Conservation (phyloP, 805 yeast genomes). For the Lachancea dasiensis region DNA sequence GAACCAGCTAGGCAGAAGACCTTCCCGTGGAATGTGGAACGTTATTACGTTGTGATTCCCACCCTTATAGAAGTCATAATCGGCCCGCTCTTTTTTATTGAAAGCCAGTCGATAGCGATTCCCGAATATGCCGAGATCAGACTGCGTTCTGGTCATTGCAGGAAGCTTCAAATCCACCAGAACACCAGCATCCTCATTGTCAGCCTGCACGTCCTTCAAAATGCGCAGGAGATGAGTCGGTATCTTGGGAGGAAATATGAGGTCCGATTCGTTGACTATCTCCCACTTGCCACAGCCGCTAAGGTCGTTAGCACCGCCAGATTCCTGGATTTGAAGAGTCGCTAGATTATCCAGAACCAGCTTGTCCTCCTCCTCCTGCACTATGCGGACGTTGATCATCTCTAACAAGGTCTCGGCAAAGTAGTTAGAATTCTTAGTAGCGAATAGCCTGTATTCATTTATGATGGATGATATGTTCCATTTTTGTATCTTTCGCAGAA, state of each 20-base stretch:
- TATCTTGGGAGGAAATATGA: conserved; percentile 23
- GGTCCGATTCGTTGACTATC: conserved; percentile 26
- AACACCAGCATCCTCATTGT: conserved; percentile 8
- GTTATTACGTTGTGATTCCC: conserved; percentile 32
- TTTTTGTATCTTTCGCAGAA: conserved; percentile 74
- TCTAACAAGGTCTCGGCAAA: conserved; percentile 80
- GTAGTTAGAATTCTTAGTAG: conserved; percentile 69
- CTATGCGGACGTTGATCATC: conserved; percentile 43
- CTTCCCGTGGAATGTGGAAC: conserved; percentile 54
- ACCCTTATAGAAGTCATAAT: conserved; percentile 37
- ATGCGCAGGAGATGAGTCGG: conserved; percentile 25
- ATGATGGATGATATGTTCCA: conserved; percentile 85
- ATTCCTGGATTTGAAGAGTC: not conserved
- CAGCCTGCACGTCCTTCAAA: conserved; percentile 22
- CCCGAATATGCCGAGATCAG: conserved; percentile 31
- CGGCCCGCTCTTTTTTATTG: conserved; percentile 28
- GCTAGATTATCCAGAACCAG: not conserved
- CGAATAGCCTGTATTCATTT: conserved; percentile 74
- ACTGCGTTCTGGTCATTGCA: conserved; percentile 16
- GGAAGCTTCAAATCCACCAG: conserved; percentile 5
- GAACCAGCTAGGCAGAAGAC: conserved; percentile 73
- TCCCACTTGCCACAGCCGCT: conserved; percentile 9
- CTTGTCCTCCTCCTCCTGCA: conserved; percentile 23
- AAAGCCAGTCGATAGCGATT: conserved; percentile 29
- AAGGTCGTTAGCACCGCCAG: not conserved